A percentile compares a stretch with the other conserved stretches of the same genome.
Conservation (phyloP, 2,329 filamentous ascomycete species). For the Karstenula rhodostoma region DNA sequence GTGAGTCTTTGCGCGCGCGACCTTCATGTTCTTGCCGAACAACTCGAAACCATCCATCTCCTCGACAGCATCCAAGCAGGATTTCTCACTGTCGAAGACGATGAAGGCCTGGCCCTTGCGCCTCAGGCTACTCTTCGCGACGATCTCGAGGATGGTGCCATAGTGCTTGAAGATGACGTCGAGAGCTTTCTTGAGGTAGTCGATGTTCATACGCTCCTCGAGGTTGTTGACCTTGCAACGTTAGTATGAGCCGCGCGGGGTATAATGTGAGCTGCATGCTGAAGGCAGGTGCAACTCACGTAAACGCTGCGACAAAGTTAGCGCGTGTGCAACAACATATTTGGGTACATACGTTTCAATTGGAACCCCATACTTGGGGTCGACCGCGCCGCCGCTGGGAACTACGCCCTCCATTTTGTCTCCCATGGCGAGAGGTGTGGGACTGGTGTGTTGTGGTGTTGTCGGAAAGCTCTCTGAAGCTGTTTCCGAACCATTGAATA, state of each 20-base stretch:
- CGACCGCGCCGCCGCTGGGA: slow-evolving; percentile 29
- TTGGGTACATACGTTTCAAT: slow-evolving; percentile 45
- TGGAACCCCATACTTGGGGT: slow-evolving; percentile 45
- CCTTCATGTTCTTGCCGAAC: slow-evolving; percentile 87
- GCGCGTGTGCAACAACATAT: slow-evolving; percentile 22
- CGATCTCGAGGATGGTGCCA: slow-evolving; percentile 82
- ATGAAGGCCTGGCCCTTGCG: slow-evolving; percentile 96
- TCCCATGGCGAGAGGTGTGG: slow-evolving; percentile 34
- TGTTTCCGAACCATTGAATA: slow-evolving; percentile 4
- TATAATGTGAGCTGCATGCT: slow-evolving; percentile 33
- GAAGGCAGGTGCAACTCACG: slow-evolving; percentile 34
- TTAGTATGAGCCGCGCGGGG: slow-evolving; percentile 32
- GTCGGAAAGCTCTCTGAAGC: slow-evolving; percentile 13
- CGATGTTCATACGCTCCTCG: slow-evolving; percentile 88
- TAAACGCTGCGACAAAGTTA: slow-evolving; percentile 45
- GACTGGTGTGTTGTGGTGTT: slow-evolving; percentile 1
- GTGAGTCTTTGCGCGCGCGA: slow-evolving; percentile 80
- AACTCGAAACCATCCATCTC: slow-evolving; percentile 92
- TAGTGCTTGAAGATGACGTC: slow-evolving; percentile 85
- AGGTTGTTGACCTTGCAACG: slow-evolving; percentile 73
- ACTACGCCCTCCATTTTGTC: slow-evolving; percentile 49
- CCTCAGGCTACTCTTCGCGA: slow-evolving; percentile 88
- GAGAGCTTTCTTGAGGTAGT: slow-evolving; percentile 76
- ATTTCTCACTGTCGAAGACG: slow-evolving; percentile 83
- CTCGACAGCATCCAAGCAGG: slow-evolving; percentile 82